Evolutionary conservation across 352 stramenopile genomes (phyloP), one percentile per base, ranked within the genome.

Genomic region (Phytophthora quininea): DNA sequence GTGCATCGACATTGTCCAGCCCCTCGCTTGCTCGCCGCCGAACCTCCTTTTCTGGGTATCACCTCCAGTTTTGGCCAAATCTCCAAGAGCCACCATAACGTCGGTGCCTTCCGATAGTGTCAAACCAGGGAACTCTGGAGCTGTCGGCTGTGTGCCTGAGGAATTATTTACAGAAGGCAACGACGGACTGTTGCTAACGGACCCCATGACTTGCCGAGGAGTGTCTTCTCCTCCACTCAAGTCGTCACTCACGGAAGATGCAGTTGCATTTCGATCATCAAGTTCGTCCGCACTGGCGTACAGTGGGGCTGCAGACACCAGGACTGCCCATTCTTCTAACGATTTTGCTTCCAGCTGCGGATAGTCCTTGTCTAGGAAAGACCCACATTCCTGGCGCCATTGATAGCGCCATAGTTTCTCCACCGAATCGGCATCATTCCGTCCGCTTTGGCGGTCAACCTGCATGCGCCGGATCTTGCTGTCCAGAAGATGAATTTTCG

Each of bases 321-420:
- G 86, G n/a, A 79, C 74, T 38, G 80, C 88, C 88, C 88, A 96
- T 58, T 93, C 88, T 3, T 87, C 67, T 7, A 96, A 54, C 7
- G 88, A 90, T 27, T 76, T 77, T 14, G 88, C 58, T 30, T 93
- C 88, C 12, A 94, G 61, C 1, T 67, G 71, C 2, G 81, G 69
- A 61, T 90, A 92, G 27, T 77, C 80, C 51, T 72, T 82, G 45
- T 91, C 82, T 50, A 91, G 84, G 33, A 89, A 88, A 15, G 74
- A 72, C 8, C 84, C 85, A 58, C 84, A 94, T 62, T 96, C 88
- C 57, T 91, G 76, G 54, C 88, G 77, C 88, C 88, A 96, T 56
- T 69, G 77, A 60, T 94, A 64, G 29, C 83, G 80, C 82, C 83
- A 94, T 19, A 71, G 80, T 35, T 71, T 69, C 19, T 56, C 57